Percentiles rank a stretch among this genome's conserved stretches.
phyloP scores from a whole-genome alignment of 1,139 yeast genomes.

The Protomyces gravidus region DNA sequence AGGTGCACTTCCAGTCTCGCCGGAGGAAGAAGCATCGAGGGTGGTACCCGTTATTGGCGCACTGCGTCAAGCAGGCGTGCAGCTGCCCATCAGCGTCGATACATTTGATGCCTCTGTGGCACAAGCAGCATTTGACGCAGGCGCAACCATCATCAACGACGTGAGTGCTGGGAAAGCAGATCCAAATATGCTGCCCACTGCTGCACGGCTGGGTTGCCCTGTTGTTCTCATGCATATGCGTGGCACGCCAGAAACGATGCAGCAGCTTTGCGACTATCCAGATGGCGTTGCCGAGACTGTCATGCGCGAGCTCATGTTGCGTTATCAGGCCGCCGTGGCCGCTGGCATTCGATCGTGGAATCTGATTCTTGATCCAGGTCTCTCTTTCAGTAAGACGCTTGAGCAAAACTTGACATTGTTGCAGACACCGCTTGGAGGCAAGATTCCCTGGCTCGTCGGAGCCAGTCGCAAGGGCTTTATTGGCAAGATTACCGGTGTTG shows the following conservation, averaged over 20 bases:
- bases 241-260: constrained; percentile 77
- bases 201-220: constrained; percentile 63
- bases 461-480: constrained; percentile 84
- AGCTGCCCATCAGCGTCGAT: constrained; percentile 66
- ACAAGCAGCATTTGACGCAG: constrained; percentile 58
- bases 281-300: constrained; percentile 46
- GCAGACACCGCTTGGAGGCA: constrained; percentile 45
- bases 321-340: constrained; percentile 54
- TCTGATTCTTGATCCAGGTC: constrained; percentile 84
- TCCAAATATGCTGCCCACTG: constrained; percentile 57
- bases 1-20: constrained; percentile 58
- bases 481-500: constrained; percentile 57
- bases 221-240: constrained; percentile 80
- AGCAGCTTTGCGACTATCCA: constrained; percentile 35
- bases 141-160: constrained; percentile 91
- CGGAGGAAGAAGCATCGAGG: constrained; percentile 53
- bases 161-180: constrained; percentile 79
- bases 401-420: constrained; percentile 65
- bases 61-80: constrained; percentile 52
- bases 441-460: constrained; percentile 64
- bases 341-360: constrained; percentile 84
- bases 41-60: constrained; percentile 66
- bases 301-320: constrained; percentile 59
- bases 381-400: constrained; percentile 82
- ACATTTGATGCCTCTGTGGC: constrained; percentile 81